Conservation (phyloP, 2,329 filamentous ascomycete genomes). For the Claviceps lovelessii region DNA sequence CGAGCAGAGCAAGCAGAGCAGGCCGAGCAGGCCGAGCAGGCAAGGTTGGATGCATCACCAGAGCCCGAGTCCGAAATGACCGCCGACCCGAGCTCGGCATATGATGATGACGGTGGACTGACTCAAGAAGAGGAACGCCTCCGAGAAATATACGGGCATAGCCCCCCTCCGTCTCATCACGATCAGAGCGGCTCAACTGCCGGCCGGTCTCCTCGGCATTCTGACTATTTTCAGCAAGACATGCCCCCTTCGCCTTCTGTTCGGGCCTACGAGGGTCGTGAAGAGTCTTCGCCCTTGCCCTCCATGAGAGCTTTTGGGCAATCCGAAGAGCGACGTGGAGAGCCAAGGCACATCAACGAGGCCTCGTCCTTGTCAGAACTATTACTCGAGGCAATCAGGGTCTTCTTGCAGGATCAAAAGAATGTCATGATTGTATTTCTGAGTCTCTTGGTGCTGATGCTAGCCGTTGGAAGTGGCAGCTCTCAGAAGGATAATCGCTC, state of each 20-base stretch:
- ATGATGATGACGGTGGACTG: conserved; percentile 25
- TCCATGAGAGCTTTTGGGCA: conserved; percentile 15
- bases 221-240: conserved; percentile 6
- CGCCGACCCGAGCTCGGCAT: conserved; percentile 2
- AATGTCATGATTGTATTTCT: conserved; percentile 44
- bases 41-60: conserved; percentile 7
- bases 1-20: conserved; percentile 11
- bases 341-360: conserved; percentile 19
- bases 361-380: conserved; percentile 38
- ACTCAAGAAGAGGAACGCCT: conserved; percentile 35
- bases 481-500: conserved; percentile 8
- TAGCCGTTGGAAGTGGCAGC: conserved; percentile 26
- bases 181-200: conserved; percentile 5
- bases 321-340: conserved; percentile 18
- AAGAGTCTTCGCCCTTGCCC: conserved; percentile 12
- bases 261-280: conserved; percentile 16
- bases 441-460: conserved; percentile 36
- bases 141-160: conserved; percentile 39
- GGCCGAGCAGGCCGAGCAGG: neutral
- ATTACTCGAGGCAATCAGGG: conserved; percentile 36
- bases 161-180: conserved; percentile 7
- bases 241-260: conserved; percentile 10
- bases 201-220: conserved; percentile 1
- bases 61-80: conserved; percentile 5
- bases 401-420: conserved; percentile 42